Base-by-base conservation (phyloP, 1,284 basidiomycete species). In the Melanopsichium pennsylvanicum region DNA sequence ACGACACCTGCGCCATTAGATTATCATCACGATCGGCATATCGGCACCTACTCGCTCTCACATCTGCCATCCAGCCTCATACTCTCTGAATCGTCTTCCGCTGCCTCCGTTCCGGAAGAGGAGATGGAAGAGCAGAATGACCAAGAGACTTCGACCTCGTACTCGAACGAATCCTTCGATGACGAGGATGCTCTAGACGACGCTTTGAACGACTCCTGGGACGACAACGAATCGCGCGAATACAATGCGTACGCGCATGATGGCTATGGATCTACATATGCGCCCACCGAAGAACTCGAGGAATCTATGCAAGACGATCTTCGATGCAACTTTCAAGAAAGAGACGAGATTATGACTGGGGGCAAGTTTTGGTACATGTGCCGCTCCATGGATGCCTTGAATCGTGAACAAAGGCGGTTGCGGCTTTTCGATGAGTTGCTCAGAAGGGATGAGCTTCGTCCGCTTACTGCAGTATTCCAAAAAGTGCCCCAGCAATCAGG, bases 1-100 rank as follows among this genome's bases (percentile, higher is more conserved):
- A 25, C 16, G 18, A 15, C 26, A 1, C 0, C 40, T 18, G 34
- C 27, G 9, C 26, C 38, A 6, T 35, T 60, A 26, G 58, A 54
- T 21, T 60, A 39, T 15, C 41, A 54, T 2, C 45, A 49, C 15
- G 58, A 60, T n/a, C 58, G 41, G 4, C 58, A 60, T 26, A 48
- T 60, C 21, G 50, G 35, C 25, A 54, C 45, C 3, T 60, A 60
- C 13, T 29, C 58, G 16, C 45, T 60, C 4, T 54, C 58, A 10
- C 50, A 54, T 15, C 35, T 60, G 8, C 35, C 45, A 0, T 23
- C 38, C 1, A 19, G 31, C n/a, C 35, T 52, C 6, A 4, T 47
- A n/a, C 38, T 44, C 22, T 37, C 32, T 5, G 45, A 29, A 2
- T n/a, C n/a, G n/a, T n/a, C n/a, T n/a, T n/a, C n/a, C n/a, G 33